A percentile compares a stretch with the other conserved stretches of the same genome.
Evolutionary conservation across 768 basidiomycete genomes (phyloP).

Genomic region (Boletus subparvulus): DNA sequence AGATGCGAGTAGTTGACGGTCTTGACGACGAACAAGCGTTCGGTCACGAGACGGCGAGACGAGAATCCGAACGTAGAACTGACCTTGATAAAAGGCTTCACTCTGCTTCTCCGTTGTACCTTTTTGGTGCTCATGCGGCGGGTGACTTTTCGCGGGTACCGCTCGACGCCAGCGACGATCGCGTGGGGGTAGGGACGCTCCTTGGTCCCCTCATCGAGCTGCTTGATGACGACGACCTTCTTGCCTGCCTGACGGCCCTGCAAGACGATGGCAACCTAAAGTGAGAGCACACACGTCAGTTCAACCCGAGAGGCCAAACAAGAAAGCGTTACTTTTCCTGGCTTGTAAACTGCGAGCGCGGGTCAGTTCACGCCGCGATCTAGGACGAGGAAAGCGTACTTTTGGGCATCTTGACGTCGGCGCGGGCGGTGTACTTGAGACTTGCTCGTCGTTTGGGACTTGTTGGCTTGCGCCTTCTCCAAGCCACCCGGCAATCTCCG

Average conservation of each 20-base stretch:
- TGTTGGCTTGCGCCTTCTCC: not conserved
- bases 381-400: conserved; percentile 22
- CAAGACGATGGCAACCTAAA: conserved; percentile 91
- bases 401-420: conserved; percentile 45
- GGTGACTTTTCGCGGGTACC: conserved; percentile 97
- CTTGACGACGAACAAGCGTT: conserved; percentile 37
- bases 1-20: conserved; percentile 97
- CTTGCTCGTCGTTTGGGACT: conserved; percentile 18
- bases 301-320: not conserved
- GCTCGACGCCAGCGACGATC: conserved; percentile 96
- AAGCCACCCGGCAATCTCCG: conserved; percentile 40
- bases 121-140: conserved; percentile 98
- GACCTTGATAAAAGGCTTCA: conserved; percentile 99
- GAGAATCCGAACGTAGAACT: conserved; percentile 21
- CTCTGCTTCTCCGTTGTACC: conserved; percentile 86
- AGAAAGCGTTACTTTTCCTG: conserved; percentile 70
- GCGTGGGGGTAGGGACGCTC: conserved; percentile 97
- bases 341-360: conserved; percentile 74
- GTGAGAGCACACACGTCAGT: not conserved
- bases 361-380: conserved; percentile 12
- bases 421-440: conserved; percentile 26
- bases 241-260: conserved; percentile 99
- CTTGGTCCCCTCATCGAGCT: conserved; percentile 95
- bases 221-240: conserved; percentile 99
- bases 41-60: not conserved